Conservation (phyloP, 345 rosid species). For the Pelargonium nanum region DNA sequence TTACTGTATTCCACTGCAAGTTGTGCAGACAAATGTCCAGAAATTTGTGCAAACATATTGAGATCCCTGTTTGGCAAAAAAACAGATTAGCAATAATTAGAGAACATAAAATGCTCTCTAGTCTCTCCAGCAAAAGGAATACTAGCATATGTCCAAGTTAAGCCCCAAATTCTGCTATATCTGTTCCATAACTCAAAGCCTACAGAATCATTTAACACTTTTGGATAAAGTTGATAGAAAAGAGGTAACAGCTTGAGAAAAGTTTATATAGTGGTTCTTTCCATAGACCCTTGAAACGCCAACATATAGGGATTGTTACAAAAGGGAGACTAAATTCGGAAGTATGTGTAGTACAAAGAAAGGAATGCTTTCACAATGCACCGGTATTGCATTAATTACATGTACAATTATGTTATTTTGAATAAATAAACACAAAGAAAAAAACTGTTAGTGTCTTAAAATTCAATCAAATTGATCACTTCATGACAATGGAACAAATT, state of each 20-base stretch:
- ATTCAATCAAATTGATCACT: neutral
- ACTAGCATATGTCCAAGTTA: neutral
- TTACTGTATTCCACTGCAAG: conserved; percentile 81
- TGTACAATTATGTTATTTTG: neutral
- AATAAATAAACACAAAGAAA: neutral
- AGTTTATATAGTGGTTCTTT: too few relatives aligned
- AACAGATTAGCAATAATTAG: neutral
- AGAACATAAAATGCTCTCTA: neutral
- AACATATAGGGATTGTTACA: neutral
- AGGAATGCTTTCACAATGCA: neutral
- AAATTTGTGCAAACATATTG: conserved; percentile 93
- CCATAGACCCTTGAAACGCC: neutral
- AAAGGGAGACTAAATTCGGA: too few relatives aligned
- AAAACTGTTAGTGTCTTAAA: too few relatives aligned
- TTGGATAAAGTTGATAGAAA: too few relatives aligned
- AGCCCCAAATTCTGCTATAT: neutral
- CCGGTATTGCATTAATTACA: too few relatives aligned
- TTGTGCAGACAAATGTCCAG: conserved; percentile 76
- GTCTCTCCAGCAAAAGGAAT: neutral
- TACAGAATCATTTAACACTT: neutral
- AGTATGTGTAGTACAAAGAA: too few relatives aligned
- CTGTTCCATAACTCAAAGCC: neutral
- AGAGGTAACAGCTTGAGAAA: too few relatives aligned
- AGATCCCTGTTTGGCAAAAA: conserved; percentile 53
- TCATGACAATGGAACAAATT: neutral